Percentiles rank a stretch among this genome's conserved stretches.
Conservation (phyloP, 2,329 filamentous ascomycete genomes). For the Ceratocystis lukuohia region DNA sequence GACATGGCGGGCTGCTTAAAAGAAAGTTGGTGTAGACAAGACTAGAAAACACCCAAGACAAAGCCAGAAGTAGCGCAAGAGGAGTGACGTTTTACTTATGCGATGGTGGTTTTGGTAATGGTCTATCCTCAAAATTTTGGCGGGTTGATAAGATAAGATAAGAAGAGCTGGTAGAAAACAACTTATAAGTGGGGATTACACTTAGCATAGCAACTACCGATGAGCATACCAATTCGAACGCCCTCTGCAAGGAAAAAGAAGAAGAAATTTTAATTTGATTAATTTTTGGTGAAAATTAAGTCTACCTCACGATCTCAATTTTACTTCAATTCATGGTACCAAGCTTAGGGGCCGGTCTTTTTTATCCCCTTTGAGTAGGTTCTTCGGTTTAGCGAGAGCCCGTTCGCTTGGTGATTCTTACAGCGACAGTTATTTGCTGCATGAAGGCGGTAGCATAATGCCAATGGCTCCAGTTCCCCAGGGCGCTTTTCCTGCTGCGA, state of each 20-base stretch:
- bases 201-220: neutral
- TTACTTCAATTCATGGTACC: no score
- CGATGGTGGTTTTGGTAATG: neutral
- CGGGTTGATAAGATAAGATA: constrained; percentile 18
- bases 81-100: neutral
- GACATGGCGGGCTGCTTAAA: neutral
- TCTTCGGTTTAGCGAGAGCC: neutral
- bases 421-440: neutral
- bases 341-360: no score
- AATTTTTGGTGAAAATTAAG: no score
- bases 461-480: neutral
- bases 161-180: neutral
- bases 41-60: neutral
- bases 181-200: neutral
- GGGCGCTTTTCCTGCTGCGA: neutral
- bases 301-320: no score
- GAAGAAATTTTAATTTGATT: neutral
- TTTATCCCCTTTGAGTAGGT: no score
- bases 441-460: neutral
- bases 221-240: neutral
- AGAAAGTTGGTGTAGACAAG: neutral
- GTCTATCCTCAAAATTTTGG: constrained; percentile 17
- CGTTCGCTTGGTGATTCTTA: neutral
- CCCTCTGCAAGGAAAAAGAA: neutral
- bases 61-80: neutral